Percentiles rank a stretch among this genome's conserved stretches.
Evolutionary conservation across 148 eudicot genomes (phyloP).

Genomic region (Arctostaphylos glauca): DNA sequence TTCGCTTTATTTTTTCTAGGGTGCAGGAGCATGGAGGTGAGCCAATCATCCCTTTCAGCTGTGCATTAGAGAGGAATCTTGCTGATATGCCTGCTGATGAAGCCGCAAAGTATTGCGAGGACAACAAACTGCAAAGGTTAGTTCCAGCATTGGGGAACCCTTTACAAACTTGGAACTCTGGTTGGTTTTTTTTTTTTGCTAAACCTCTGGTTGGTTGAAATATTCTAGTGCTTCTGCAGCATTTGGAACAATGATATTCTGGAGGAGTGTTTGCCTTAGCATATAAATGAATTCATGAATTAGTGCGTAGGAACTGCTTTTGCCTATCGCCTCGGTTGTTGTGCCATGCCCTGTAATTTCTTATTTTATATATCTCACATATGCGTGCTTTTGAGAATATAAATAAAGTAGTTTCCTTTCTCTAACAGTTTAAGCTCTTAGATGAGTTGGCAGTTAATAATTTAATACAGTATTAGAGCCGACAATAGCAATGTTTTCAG

Average conservation of each 20-base stretch:
- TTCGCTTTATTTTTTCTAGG: constrained; percentile 39
- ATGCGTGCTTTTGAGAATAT: background rate
- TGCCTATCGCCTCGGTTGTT: background rate
- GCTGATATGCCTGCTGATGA: constrained; percentile 87
- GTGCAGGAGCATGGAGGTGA: constrained; percentile 99
- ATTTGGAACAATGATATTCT: background rate
- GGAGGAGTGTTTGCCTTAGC: background rate
- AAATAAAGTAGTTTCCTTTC: too few relatives aligned
- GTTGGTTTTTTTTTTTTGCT: too few relatives aligned
- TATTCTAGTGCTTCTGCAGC: background rate
- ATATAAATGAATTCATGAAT: background rate
- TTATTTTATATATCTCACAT: background rate
- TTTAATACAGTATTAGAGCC: too few relatives aligned
- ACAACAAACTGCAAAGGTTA: constrained; percentile 83
- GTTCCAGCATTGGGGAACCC: constrained; percentile 19
- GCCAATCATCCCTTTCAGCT: constrained; percentile 85
- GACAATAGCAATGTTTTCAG: too few relatives aligned
- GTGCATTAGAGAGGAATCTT: constrained; percentile 75
- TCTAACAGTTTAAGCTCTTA: too few relatives aligned
- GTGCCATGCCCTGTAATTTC: background rate
- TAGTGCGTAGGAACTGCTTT: background rate
- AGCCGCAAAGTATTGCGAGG: constrained; percentile 83
- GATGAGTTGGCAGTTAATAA: too few relatives aligned
- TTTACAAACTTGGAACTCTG: background rate
- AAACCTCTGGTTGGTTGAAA: constrained; percentile 18